A percentile compares a stretch with the other conserved stretches of the same genome.
phyloP scores from a whole-genome alignment of 1,284 basidiomycete species.

The Ceratobasidium sp. region DNA sequence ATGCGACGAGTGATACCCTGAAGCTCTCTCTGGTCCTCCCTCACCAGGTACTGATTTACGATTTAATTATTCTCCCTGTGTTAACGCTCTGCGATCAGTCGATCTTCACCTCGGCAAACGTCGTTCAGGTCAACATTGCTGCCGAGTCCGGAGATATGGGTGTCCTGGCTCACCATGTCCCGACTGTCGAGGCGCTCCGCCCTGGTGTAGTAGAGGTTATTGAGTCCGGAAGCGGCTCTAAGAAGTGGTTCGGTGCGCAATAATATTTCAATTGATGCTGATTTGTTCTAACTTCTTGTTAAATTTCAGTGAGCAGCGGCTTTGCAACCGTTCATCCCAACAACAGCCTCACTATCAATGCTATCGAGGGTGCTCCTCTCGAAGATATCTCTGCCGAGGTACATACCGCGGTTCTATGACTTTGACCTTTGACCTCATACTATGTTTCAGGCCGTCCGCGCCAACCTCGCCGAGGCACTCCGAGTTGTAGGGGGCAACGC shows the following conservation, averaged over 20 bases:
- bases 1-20: constrained; percentile 76
- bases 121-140: constrained; percentile 92
- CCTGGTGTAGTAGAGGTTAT: constrained; percentile 94
- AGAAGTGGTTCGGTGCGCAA: constrained; percentile 94
- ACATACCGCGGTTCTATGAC: constrained; percentile 48
- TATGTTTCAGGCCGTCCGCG: constrained; percentile 80
- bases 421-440: not conserved
- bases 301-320: constrained; percentile 84
- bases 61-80: constrained; percentile 19
- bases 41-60: constrained; percentile 73
- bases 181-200: constrained; percentile 91
- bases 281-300: not conserved
- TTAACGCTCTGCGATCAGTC: constrained; percentile 62
- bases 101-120: constrained; percentile 86
- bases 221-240: constrained; percentile 76
- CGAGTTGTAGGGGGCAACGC: constrained; percentile 84
- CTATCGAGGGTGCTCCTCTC: constrained; percentile 93
- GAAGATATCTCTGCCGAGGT: constrained; percentile 92
- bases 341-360: constrained; percentile 97
- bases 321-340: constrained; percentile 98
- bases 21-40: constrained; percentile 90
- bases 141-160: constrained; percentile 98
- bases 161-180: constrained; percentile 96
- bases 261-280: constrained; percentile 45
- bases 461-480: constrained; percentile 90